A percentile compares a stretch with the other conserved stretches of the same genome.
Evolutionary conservation across 2,329 filamentous ascomycete genomes (phyloP).

Genomic region (Exophiala aquamarina): DNA sequence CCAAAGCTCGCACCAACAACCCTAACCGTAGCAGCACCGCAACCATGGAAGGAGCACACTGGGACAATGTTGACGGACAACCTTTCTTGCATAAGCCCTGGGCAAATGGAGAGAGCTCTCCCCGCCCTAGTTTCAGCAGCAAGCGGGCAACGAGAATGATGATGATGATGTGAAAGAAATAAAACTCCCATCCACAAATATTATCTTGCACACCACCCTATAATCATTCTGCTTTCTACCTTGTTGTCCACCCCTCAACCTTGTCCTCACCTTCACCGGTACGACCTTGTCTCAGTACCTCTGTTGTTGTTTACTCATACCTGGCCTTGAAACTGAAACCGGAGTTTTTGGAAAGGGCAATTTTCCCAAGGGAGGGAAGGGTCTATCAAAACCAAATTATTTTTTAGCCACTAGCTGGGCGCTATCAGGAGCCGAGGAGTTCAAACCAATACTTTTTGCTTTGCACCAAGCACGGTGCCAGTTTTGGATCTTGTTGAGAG

Average conservation of each 20-base stretch:
- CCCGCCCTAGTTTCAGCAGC: constrained; percentile 28
- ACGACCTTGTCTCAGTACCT: too few relatives aligned
- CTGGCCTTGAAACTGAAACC: too few relatives aligned
- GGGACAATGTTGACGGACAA: constrained; percentile 16
- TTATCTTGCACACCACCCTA: not conserved
- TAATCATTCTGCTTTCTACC: not conserved
- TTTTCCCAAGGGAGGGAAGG: too few relatives aligned
- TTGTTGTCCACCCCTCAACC: not conserved
- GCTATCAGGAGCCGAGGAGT: too few relatives aligned
- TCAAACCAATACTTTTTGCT: too few relatives aligned
- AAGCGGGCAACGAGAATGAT: constrained; percentile 30
- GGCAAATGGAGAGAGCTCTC: constrained; percentile 23
- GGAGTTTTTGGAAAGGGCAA: too few relatives aligned
- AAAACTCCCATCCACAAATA: too few relatives aligned
- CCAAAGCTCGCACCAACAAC: constrained; percentile 12
- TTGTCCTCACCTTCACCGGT: not conserved
- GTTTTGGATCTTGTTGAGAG: too few relatives aligned
- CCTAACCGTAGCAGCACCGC: constrained; percentile 23
- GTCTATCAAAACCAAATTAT: too few relatives aligned
- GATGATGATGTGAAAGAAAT: constrained; percentile 28
- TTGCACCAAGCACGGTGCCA: too few relatives aligned
- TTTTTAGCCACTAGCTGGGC: too few relatives aligned
- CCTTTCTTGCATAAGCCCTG: constrained; percentile 25
- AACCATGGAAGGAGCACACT: constrained; percentile 13
- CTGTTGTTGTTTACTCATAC: too few relatives aligned